Base-by-base conservation (phyloP, 495 filamentous ascomycete species). In the Aspergillus coremiiformis region DNA sequence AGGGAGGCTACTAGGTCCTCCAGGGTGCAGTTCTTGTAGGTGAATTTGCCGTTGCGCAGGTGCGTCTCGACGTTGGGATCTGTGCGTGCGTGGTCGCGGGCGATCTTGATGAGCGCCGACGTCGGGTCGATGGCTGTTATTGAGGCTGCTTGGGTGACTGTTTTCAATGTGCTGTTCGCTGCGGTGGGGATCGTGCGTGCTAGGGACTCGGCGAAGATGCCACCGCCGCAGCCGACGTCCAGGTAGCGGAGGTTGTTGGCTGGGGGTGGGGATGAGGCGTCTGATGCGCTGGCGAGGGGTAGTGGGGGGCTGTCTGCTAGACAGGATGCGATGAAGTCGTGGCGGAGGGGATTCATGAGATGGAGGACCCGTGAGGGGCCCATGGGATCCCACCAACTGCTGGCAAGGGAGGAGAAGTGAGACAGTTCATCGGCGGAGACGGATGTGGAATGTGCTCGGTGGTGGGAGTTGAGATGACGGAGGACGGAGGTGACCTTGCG, bases 301-400 rank as follows among this genome's bases (percentile, higher is more conserved):
- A 39, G 56, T 64, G 62, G 62, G 7, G 43, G 57, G 21, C 61
- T 64, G 37, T 72, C 71, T 57, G 77, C 67, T 52, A 78, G 83
- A 59, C 91, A 95, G 30, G 73, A 65, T 2, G 72, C 69, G 66
- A 98, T 93, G 73, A 97, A 97, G 62, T 89, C 84, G 68, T 96
- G 90, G 27, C 93, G 90, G 37, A 94, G 81, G 9, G 94, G 93
- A 74, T 98, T 97, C 93, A 98, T 97, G 44, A 94, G 84, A 68
- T 97, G 94, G 2, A 98, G 84, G 55, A 95, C 83, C 12, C 91
- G 83, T 0, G 90, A 96, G 17, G 90, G 83, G 47, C 93, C 93
- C 69, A 94, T 84, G 2, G 93, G 88, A 70, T 97, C 94, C 93
- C 93, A 98, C 93, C 93, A 98, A 60, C 83, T 84, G 59, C 84